Evolutionary conservation across 305 asterid genomes (phyloP).

Genomic region (Fraxinus paxiana): DNA sequence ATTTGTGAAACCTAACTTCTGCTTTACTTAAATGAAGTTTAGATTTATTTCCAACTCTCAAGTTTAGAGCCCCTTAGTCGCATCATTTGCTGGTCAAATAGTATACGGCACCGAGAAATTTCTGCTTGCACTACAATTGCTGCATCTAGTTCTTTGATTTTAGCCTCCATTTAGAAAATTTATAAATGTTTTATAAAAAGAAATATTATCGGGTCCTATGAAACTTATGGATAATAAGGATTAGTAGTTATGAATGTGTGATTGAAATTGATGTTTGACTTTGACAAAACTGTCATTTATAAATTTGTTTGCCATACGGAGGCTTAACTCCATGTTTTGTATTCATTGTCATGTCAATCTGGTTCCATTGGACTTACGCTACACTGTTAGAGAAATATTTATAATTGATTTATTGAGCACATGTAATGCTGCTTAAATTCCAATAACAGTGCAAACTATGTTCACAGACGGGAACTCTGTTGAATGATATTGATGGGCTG

Average conservation of each 20-base stretch:
- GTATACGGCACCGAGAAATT: neutral
- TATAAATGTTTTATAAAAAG: neutral
- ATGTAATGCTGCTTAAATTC: neutral
- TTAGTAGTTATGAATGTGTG: neutral
- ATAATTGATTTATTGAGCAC: slow-evolving; percentile 5
- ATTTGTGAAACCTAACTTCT: neutral
- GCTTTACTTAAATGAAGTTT: neutral
- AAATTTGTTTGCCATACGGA: neutral
- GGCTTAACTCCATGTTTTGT: neutral
- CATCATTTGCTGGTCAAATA: neutral
- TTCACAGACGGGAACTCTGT: slow-evolving; percentile 50
- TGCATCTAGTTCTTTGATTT: neutral
- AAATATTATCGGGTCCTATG: neutral
- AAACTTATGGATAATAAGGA: neutral
- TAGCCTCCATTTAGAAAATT: neutral
- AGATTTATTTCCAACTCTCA: neutral
- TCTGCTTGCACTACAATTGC: neutral
- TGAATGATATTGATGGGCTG: slow-evolving; percentile 34
- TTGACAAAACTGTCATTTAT: neutral
- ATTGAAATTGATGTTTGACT: neutral
- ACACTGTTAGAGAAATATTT: neutral
- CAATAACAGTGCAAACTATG: neutral
- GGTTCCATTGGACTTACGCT: neutral
- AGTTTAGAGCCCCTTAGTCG: neutral
- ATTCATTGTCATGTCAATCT: neutral